Base-by-base conservation (phyloP, 345 rosid species). In the Linum lewisii region DNA sequence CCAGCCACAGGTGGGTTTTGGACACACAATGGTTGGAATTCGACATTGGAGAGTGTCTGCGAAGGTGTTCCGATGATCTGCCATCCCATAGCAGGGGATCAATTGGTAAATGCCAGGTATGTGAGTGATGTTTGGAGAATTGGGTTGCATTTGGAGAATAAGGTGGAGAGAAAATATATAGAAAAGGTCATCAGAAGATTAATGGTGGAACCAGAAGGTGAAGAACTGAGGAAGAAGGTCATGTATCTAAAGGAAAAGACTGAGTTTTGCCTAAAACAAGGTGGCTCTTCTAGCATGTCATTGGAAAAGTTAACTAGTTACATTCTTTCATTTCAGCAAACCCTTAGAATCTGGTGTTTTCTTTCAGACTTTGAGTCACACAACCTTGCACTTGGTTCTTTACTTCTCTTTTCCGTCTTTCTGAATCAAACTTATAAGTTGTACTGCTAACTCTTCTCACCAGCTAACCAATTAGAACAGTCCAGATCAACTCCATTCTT, bases 11-110 rank as follows among this genome's bases (percentile, higher is more conserved):
- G 56, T 52, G 56, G 56, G 24, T 52, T 52, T 15, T 52, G 56
- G 56, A 52, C 56, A 13, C 56, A 52, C 56, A n/a, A 21, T 52
- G 56, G 56, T 15, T 52, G 56, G 56, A 52, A 52, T 24, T 52
- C 56, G 14, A 52, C 56, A 10, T 15, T 52, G 6, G 56, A 52
- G 56, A 52, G 56, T 21, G 8, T 52, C 3, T 52, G 56, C 21
- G 56, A 52, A 52, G 56, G 56, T 19, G 56, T 52, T 24, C 56
- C 56, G 6, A 52, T 52, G 56, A 52, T 52, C 8, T 21, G 56
- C 7, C 23, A 20, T 13, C 56, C 56, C 25, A n/a, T 10, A 3
- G n/a, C 20, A 3, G 56, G 56, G 6, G 56, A 52, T 21, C 56
- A 52, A 11, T 6, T n/a, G 24, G 56, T 52, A 21, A 52, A 52